Base-by-base conservation (phyloP, 164 flowering plant species). In the Liquidambar formosana region DNA sequence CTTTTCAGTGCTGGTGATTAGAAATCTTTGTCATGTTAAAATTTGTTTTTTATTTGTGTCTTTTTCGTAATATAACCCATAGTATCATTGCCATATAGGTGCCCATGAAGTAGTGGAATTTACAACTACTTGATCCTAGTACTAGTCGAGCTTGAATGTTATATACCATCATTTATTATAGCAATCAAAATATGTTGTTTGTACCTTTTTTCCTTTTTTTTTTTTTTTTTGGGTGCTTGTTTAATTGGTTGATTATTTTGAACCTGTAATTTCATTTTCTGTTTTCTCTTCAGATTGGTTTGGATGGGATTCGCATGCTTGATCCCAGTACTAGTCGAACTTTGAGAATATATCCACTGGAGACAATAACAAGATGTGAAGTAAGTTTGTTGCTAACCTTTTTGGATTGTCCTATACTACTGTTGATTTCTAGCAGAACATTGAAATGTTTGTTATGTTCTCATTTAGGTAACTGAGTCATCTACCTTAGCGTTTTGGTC, bases 281-380 rank as follows among this genome's bases (percentile, higher is more conserved):
- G 25, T 27, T 10, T n/a, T 52, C 61, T 21, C 13, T 65, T 71
- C 86, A 94, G 99, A 83, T 94, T 83, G 97, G 95, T 61, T 72
- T 94, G 77, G 99, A 94, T 84, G 99, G 99, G 23, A 87, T 94
- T 75, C 97, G 90, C 12, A 92, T 94, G 97, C 94, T 94, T 77
- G 99, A 94, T 76, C 96, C 97, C 18, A 84, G 67, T 66, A 86
- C 88, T 9, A 82, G 79, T 57, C 79, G 97, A 70, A 92, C 87
- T 15, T 75, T 92, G 78, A 92, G 99, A 81, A 94, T 92, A 63
- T 94, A 94, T 79, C 90, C 96, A 11, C 89, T 94, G 58, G 99
- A 94, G 75, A 89, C 76, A 15, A 82, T 94, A 56, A 87, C 99
- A 8, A 88, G 94, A 91, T 92, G 97, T 71, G 96, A 94, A 27